phyloP scores from a whole-genome alignment of 2,329 filamentous ascomycete genomes.

The Grosmannia clavigera region DNA sequence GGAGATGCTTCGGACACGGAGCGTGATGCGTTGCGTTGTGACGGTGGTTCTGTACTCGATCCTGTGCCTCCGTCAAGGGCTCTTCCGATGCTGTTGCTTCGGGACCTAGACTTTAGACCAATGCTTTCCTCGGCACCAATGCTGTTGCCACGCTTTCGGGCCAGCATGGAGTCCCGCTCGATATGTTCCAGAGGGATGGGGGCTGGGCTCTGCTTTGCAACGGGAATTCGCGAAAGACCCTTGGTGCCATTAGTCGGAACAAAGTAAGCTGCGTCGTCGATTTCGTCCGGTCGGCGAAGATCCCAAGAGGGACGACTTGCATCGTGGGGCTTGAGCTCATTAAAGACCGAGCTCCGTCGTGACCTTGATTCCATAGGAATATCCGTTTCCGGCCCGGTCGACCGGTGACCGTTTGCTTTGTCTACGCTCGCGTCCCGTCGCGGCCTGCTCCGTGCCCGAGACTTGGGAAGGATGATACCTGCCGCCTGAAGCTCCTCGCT shows the following conservation, averaged over 20 bases:
- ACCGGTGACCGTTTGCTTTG: constrained; percentile 20
- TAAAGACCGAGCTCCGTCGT: constrained; percentile 33
- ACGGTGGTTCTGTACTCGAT: background rate
- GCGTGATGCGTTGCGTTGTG: constrained; percentile 15
- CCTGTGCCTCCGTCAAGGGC: background rate
- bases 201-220: constrained; percentile 66
- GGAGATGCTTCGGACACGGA: constrained; percentile 38
- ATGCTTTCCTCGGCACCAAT: constrained; percentile 42
- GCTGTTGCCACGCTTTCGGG: constrained; percentile 46
- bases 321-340: constrained; percentile 26
- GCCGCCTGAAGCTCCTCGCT: constrained; percentile 69
- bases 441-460: constrained; percentile 32
- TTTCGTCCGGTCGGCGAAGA: constrained; percentile 65
- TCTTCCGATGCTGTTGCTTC: constrained; percentile 50
- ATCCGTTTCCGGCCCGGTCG: constrained; percentile 20
- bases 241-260: constrained; percentile 39
- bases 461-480: constrained; percentile 49
- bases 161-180: constrained; percentile 59
- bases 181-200: constrained; percentile 61
- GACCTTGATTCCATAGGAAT: constrained; percentile 19
- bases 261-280: constrained; percentile 49
- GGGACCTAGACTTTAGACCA: constrained; percentile 49
- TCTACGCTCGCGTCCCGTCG: constrained; percentile 15
- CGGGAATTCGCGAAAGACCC: constrained; percentile 70
- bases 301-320: constrained; percentile 49